Evolutionary conservation across 2,329 filamentous ascomycete species (phyloP).

Genomic region (Penicillium sp.): DNA sequence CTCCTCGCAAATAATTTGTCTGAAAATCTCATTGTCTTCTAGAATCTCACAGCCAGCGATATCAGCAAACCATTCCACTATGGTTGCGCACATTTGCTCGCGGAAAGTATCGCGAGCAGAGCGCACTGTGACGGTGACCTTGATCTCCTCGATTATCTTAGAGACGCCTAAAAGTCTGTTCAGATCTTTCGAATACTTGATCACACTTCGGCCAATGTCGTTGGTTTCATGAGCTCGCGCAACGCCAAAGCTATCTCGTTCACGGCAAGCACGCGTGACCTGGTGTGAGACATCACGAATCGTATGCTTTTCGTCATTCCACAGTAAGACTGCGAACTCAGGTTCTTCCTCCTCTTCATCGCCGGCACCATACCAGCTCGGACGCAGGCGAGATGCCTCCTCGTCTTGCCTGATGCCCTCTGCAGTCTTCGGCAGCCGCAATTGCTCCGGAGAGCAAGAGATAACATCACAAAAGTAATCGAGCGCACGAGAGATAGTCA

Average conservation of each 20-base stretch:
- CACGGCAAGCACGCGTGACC: slow-evolving; percentile 82
- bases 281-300: slow-evolving; percentile 87
- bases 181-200: slow-evolving; percentile 73
- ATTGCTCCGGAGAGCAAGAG: slow-evolving; percentile 93
- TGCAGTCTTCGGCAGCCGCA: slow-evolving; percentile 79
- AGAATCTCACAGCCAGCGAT: slow-evolving; percentile 87
- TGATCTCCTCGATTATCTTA: slow-evolving; percentile 87
- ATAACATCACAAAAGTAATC: slow-evolving; percentile 98
- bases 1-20: slow-evolving; percentile 84
- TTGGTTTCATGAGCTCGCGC: slow-evolving; percentile 84
- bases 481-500: slow-evolving; percentile 79
- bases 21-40: slow-evolving; percentile 72
- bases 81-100: slow-evolving; percentile 97
- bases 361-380: slow-evolving; percentile 68
- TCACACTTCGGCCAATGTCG: slow-evolving; percentile 78
- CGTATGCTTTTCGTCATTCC: slow-evolving; percentile 99
- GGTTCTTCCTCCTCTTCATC: slow-evolving; percentile 62
- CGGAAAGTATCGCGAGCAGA: slow-evolving; percentile 93
- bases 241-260: slow-evolving; percentile 66
- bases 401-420: slow-evolving; percentile 82
- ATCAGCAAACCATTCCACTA: slow-evolving; percentile 93
- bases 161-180: slow-evolving; percentile 73
- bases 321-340: slow-evolving; percentile 82
- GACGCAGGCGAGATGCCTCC: slow-evolving; percentile 69
- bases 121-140: slow-evolving; percentile 90